These are phyloP conservation scores for Penicillium capsulatum DNA, from an alignment of 2,329 filamentous ascomycete genomes.

Conservation along the genomic window DNA sequence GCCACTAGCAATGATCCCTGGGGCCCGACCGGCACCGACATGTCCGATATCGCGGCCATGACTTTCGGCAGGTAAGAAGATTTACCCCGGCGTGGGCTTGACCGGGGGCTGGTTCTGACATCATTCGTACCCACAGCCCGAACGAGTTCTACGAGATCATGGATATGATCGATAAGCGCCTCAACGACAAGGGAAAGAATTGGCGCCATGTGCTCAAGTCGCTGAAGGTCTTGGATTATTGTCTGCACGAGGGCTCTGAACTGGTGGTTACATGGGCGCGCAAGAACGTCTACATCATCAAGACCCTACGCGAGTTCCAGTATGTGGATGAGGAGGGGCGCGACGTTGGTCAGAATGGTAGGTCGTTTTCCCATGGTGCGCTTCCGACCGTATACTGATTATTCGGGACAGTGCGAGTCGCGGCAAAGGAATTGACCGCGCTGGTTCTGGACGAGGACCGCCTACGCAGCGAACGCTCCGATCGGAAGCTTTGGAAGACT, in stretches of 20 bases:
- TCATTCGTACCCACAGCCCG: conserved; percentile 54
- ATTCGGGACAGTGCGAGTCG: conserved; percentile 69
- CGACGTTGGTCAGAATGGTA: conserved; percentile 96
- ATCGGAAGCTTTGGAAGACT: conserved; percentile 94
- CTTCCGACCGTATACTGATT: background rate
- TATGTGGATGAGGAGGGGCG: conserved; percentile 93
- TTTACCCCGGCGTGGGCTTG: conserved; percentile 1
- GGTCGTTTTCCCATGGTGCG: conserved; percentile 27
- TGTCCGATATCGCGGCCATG: conserved; percentile 97
- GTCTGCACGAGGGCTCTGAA: conserved; percentile 93
- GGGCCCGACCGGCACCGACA: conserved; percentile 95
- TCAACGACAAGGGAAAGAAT: conserved; percentile 99
- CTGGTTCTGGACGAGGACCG: conserved; percentile 92
- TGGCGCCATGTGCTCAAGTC: conserved; percentile 98
- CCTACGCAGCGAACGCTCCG: conserved; percentile 80
- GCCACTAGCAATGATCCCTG: conserved; percentile 98
- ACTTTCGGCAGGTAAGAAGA: conserved; percentile 87
- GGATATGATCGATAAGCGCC: conserved; percentile 97
- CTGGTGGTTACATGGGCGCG: conserved; percentile 95
- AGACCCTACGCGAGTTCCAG: conserved; percentile 93
- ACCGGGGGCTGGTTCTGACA: conserved; percentile 7
- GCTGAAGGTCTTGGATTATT: conserved; percentile 96
- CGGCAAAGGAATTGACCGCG: conserved; percentile 90
- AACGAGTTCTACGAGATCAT: conserved; percentile 99
- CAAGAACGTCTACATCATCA: conserved; percentile 98